These are phyloP conservation scores for Agaricus blazei DNA, from an alignment of 768 basidiomycete species.

Conservation along the genomic window DNA sequence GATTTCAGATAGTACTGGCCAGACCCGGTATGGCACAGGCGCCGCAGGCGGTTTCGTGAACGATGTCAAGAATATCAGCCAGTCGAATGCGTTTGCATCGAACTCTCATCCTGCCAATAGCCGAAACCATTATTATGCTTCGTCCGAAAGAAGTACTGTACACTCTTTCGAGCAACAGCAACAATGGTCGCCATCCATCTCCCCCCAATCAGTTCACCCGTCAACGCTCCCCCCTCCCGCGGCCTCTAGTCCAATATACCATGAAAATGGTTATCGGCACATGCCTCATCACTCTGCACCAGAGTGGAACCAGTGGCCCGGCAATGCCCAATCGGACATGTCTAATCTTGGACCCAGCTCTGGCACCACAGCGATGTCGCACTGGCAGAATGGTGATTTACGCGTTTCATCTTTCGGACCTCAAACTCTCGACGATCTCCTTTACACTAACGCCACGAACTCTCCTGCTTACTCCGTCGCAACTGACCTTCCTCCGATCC, in stretches of 20 bases:
- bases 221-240: background rate
- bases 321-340: background rate
- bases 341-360: background rate
- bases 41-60: conserved; percentile 1
- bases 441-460: conserved; percentile 2
- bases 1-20: background rate
- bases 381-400: conserved; percentile 3
- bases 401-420: conserved; percentile 4
- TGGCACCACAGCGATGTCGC: background rate
- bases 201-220: conserved; percentile 2
- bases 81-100: conserved; percentile 1
- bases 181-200: conserved; percentile 8
- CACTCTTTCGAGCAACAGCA: background rate
- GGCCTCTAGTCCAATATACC: background rate
- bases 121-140: conserved; percentile 6
- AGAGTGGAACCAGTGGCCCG: conserved; percentile 7
- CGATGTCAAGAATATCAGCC: conserved; percentile 1
- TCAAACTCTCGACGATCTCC: conserved; percentile 1
- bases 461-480: conserved; percentile 3
- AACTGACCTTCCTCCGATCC: conserved; percentile 5
- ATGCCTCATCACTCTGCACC: background rate
- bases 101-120: background rate
- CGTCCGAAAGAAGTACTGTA: conserved; percentile 6
- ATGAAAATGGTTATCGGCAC: background rate
- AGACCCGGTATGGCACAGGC: conserved; percentile 2